Percentiles rank a stretch among this genome's conserved stretches.
Evolutionary conservation across 2,329 filamentous ascomycete species (phyloP).

Genomic region (Fusarium circinatum): DNA sequence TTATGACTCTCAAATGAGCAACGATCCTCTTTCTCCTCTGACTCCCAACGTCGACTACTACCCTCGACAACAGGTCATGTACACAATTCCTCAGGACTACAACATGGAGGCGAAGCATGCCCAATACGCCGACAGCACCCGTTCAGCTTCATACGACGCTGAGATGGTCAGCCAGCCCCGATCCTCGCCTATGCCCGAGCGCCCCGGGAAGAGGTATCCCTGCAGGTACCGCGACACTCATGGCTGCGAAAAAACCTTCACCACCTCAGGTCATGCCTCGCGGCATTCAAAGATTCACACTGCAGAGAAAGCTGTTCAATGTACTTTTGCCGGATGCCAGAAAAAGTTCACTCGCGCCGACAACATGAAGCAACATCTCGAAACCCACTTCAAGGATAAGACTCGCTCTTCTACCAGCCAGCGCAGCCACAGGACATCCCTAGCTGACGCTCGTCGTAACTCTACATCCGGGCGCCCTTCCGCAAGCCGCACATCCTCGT

Average conservation of each 20-base stretch:
- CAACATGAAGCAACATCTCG: slow-evolving; percentile 88
- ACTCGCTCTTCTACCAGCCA: slow-evolving; percentile 55
- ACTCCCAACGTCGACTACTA: slow-evolving; percentile 63
- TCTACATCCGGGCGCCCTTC: slow-evolving; percentile 46
- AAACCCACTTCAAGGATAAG: slow-evolving; percentile 78
- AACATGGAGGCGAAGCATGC: slow-evolving; percentile 54
- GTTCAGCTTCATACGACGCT: slow-evolving; percentile 63
- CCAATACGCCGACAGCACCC: slow-evolving; percentile 55
- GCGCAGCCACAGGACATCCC: slow-evolving; percentile 47
- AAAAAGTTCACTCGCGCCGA: slow-evolving; percentile 85
- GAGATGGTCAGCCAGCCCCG: slow-evolving; percentile 53
- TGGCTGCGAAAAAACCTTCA: slow-evolving; percentile 82
- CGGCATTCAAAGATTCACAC: slow-evolving; percentile 87
- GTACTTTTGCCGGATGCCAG: slow-evolving; percentile 74
- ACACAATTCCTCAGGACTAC: slow-evolving; percentile 50
- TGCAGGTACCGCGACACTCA: slow-evolving; percentile 78
- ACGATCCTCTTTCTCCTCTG: slow-evolving; percentile 64
- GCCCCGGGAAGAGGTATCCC: slow-evolving; percentile 74
- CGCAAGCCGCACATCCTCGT: slow-evolving; percentile 45
- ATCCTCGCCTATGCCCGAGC: slow-evolving; percentile 55
- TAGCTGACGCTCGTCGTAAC: slow-evolving; percentile 49
- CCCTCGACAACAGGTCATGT: slow-evolving; percentile 52
- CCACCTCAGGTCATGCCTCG: slow-evolving; percentile 86
- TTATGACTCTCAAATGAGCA: slow-evolving; percentile 68
- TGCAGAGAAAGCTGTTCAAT: slow-evolving; percentile 79